Base-by-base conservation (phyloP, 257 asterid genomes). In the Nyctanthes arbortristis region DNA sequence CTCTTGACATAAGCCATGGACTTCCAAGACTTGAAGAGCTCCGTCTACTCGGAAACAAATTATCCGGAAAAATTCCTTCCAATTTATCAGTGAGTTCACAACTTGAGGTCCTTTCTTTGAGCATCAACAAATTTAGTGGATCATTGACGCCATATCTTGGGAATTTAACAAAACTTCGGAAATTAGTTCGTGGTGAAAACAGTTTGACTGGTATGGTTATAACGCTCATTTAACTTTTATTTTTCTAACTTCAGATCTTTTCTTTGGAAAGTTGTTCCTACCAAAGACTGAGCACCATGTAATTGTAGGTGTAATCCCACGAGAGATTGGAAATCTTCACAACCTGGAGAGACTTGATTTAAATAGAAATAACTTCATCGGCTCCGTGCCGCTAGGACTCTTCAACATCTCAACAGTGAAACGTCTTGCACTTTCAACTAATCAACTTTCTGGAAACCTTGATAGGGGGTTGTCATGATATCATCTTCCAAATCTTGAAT, bases 371-470 rank as follows among this genome's bases (percentile, higher is more conserved):
- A 11, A 7, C 30, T 18, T 66, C n/a, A 32, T n/a, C 1, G 73
- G 73, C 30, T 20, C 37, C 30, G 63, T 71, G n/a, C 70, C 70
- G 43, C 4, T 7, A 7, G 30, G 63, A 16, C n/a, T 71, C 2
- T 62, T 71, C 13, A 71, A 71, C 63, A 62, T 71, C 30, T 47
- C 76, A 27, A 33, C 65, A 28, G 13, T 47, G 30, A 9, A 5
- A n/a, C 0, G 0, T 0, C 1, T 71, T 9, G 12, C 20, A 1
- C 43, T 63, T 11, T 8, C 57, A 24, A 1, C 0, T 1, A 73
- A 66, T 43, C 70, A 71, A 22, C 63, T 71, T 9, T 8, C 63
- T 2, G 75, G 75, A 3, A n/a, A 22, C 20, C 64, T 71, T 62
- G n/a, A n/a, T 64, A 69, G 11, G n/a, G 16, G 61, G 24, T 29